These are phyloP conservation scores for Pleodorina starrii DNA, from an alignment of 139 green algal genomes.

Conservation along the genomic window DNA sequence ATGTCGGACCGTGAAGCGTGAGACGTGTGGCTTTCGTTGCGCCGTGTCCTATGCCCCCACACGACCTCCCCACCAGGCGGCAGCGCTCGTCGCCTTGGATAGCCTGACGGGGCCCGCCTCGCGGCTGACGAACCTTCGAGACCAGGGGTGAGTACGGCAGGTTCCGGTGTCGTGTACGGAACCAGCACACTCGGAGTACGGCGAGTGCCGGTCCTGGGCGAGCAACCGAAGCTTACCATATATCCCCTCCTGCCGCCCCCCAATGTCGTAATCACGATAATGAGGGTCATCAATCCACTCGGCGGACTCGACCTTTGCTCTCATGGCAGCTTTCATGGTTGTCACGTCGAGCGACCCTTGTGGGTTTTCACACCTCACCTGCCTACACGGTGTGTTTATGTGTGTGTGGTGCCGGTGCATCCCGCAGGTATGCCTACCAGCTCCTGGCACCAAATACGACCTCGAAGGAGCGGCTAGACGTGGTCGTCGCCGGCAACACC, in stretches of 20 bases:
- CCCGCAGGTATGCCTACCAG: slow-evolving; percentile 5
- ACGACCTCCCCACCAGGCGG: not conserved
- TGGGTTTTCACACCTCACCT: not conserved
- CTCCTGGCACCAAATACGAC: not conserved
- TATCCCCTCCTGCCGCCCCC: not conserved
- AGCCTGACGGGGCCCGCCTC: not conserved
- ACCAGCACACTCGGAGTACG: not conserved
- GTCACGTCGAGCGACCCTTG: too few relatives aligned
- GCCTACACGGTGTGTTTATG: not conserved
- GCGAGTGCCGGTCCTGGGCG: not conserved
- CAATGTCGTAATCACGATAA: not conserved
- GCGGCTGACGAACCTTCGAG: not conserved
- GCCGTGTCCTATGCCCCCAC: not conserved
- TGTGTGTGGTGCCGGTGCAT: not conserved
- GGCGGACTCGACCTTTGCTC: not conserved
- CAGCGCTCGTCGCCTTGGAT: not conserved
- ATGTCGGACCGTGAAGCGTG: too few relatives aligned
- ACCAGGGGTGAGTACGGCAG: not conserved
- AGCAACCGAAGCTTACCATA: not conserved
- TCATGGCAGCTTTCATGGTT: too few relatives aligned
- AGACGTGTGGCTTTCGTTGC: not conserved
- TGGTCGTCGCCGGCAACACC: not conserved
- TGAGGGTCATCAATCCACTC: not conserved
- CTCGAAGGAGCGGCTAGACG: not conserved
- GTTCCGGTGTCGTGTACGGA: not conserved